Base-by-base conservation (phyloP, 495 filamentous ascomycete genomes). In the Mytilinidion resinicola region DNA sequence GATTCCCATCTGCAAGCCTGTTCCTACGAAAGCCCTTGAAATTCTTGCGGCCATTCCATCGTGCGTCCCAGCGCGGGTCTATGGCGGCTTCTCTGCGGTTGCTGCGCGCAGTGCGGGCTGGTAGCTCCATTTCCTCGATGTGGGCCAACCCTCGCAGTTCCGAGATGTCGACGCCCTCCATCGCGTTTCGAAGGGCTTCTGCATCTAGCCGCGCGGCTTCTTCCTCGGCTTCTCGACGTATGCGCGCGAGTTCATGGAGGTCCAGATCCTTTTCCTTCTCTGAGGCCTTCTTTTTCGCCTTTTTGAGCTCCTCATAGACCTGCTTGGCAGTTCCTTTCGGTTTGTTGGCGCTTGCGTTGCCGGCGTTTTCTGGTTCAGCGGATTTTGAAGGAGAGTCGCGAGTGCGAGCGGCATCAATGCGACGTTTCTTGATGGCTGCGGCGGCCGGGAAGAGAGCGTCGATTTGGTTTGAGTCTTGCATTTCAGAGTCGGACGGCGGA, bases 41-140 rank as follows among this genome's bases (percentile, higher is more conserved):
- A 63, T 98, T 97, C 73, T 90, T 95, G 6, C 92, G 82, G 0
- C 95, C 93, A 67, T 96, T 96, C 95, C 95, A 98, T 37, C 78
- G 76, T 2, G 90, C 85, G 65, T 96, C 84, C 93, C 95, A 96
- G 20, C 90, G 80, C 9, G 81, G 79, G 53, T 78, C 78, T 6
- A 43, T 77, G 74, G n/a, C 76, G 71, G 17, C 63, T 64, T 34
- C 71, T 53, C n/a, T 37, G 20, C 53, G 30, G 60, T 52, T 63
- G 66, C 67, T 55, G 30, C 14, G 57, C 51, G 12, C 44, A 41
- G 56, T 21, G 14, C 71, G 72, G 0, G 59, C 56, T 10, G 35
- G 44, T 7, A 96, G 62, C 15, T 87, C 81, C 77, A 93, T 89
- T 51, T 88, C 81, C 66, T 93, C 91, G 12, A 96, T 78, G 39